phyloP scores from a whole-genome alignment of 768 basidiomycete genomes.

The Leccinellum luteum region DNA sequence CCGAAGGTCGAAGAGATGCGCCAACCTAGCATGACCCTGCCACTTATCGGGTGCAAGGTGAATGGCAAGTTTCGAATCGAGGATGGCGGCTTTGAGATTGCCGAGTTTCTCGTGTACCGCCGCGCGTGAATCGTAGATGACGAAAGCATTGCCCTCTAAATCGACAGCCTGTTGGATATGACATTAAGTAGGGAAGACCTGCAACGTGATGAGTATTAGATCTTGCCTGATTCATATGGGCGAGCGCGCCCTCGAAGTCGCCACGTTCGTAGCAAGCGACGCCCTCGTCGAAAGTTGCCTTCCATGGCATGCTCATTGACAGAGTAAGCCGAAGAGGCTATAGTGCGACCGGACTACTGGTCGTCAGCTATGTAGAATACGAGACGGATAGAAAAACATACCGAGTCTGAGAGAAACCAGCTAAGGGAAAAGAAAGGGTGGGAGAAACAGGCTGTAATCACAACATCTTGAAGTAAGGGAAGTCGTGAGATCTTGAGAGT shows the following conservation, averaged over 20 bases:
- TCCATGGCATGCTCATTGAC: conserved; percentile 48
- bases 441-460: neutral
- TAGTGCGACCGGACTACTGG: neutral
- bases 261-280: conserved; percentile 39
- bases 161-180: conserved; percentile 45
- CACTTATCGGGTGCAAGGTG: conserved; percentile 63
- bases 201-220: neutral
- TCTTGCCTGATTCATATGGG: conserved; percentile 46
- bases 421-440: neutral
- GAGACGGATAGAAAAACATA: neutral
- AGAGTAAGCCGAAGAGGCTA: neutral
- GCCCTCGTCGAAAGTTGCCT: conserved; percentile 41
- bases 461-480: neutral
- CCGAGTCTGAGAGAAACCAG: neutral
- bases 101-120: conserved; percentile 65
- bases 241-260: conserved; percentile 46
- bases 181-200: neutral
- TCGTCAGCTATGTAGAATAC: neutral
- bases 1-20: no score
- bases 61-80: conserved; percentile 69
- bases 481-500: neutral
- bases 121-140: conserved; percentile 73
- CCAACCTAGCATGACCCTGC: no score
- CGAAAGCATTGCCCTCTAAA: conserved; percentile 41
- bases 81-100: conserved; percentile 60